Conservation (phyloP, 768 basidiomycete species). For the Hericium alpestre region DNA sequence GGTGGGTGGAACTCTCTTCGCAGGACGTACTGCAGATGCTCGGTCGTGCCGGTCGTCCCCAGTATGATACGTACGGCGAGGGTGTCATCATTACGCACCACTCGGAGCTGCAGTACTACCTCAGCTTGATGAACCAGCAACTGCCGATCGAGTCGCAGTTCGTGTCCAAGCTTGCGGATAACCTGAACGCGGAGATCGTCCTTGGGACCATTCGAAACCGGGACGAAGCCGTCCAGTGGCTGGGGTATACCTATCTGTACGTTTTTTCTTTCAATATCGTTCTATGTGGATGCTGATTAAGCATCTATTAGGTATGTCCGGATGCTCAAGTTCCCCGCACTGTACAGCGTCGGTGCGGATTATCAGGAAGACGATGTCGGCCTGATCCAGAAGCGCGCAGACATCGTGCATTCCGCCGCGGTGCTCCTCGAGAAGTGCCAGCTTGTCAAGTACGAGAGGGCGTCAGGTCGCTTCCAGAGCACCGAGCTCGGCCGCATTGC, state of each 20-base stretch:
- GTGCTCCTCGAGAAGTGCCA: conserved; percentile 89
- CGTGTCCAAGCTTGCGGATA: conserved; percentile 85
- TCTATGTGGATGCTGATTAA: conserved; percentile 11
- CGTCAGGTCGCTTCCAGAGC: conserved; percentile 79
- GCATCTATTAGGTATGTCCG: conserved; percentile 66
- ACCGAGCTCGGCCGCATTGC: conserved; percentile 92
- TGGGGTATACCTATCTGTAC: conserved; percentile 88
- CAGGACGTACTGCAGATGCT: conserved; percentile 99
- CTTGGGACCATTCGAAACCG: conserved; percentile 89
- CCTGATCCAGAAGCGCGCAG: conserved; percentile 86
- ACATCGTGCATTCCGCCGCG: conserved; percentile 89
- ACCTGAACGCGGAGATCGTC: conserved; percentile 94
- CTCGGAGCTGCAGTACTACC: conserved; percentile 91
- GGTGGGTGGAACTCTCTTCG: conserved; percentile 90
- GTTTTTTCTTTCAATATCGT: conserved; percentile 19
- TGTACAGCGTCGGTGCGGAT: conserved; percentile 84
- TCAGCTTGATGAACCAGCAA: conserved; percentile 92
- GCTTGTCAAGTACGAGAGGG: conserved; percentile 87
- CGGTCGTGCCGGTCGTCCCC: conserved; percentile 92
- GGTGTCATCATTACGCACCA: conserved; percentile 99
- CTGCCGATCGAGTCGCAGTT: conserved; percentile 96
- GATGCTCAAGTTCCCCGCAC: conserved; percentile 79
- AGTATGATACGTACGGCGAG: conserved; percentile 94
- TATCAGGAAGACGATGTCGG: conserved; percentile 80
- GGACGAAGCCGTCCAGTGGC: conserved; percentile 96